Evolutionary conservation across 345 rosid species (phyloP), one percentile per base, ranked within the genome.

Genomic region (Brassica juncea): DNA sequence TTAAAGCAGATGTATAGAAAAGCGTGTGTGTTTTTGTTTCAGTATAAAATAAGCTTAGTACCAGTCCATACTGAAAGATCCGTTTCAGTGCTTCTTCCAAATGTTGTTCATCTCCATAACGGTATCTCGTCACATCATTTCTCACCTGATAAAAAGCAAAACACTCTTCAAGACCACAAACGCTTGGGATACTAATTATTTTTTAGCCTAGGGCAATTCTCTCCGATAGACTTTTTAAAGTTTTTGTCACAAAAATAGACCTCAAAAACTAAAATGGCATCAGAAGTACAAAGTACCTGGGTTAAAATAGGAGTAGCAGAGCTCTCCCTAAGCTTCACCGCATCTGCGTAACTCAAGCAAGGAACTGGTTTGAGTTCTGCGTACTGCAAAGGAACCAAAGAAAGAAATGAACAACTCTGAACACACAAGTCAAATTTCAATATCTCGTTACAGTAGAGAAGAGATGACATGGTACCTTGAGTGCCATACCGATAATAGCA

Each of bases 341-440:
- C 99, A 81, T 91, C 90, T 14, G 90, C 75, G 83, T 86, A 90
- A 61, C 96, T 93, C 86, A 93, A 78, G 82, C 99, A 93, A 42
- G 94, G 90, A 72, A 95, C 99, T 28, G 99, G 99, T 83, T 89
- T 92, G 79, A 95, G 92, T 84, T 95, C 98, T 32, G 98, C 99
- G 73, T 95, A 95, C 99, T 95, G 84, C 83, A 85, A 73, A 39
- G 31, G 23, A 30, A 61, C 15, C 7, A 72, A 44, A 55, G 19
- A 47, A 8, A 75, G 23, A 39, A 64, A 25, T 67, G 57, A 54
- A 35, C 6, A 78, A 37, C 34, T 65, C 14, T 42, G 2, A 21
- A 57, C 31, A 52, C 60, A 64, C 8, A 47, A 65, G 47, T 28
- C 16, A 4, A 44, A 39, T 12, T 4, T 12, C 54, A 44, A 44